Percentiles rank a stretch among this genome's conserved stretches.
These are phyloP conservation scores for Phyllosticta paracitricarpa DNA, from an alignment of 2,329 filamentous ascomycete species.

Conservation along the genomic window DNA sequence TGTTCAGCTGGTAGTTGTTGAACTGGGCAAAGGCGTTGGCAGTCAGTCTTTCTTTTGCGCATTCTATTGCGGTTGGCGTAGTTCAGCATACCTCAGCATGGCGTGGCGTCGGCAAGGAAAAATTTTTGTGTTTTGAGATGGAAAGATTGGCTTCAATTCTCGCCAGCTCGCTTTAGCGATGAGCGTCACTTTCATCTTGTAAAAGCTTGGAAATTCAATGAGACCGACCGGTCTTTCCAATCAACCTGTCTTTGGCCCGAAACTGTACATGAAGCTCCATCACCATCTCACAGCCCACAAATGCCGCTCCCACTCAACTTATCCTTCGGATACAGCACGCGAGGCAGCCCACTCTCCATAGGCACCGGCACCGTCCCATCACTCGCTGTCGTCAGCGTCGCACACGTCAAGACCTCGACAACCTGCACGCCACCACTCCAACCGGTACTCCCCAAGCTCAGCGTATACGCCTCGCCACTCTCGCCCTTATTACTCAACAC, in stretches of 20 bases:
- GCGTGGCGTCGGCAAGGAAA: no score
- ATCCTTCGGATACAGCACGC: slow-evolving; percentile 25
- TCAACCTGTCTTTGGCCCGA: no score
- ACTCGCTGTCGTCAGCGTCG: slow-evolving; percentile 15
- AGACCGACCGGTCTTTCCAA: no score
- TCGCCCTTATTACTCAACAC: slow-evolving; percentile 34
- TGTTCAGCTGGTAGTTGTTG: slow-evolving; percentile 3
- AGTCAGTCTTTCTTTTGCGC: no score
- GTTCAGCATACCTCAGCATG: no score
- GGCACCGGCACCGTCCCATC: slow-evolving; percentile 23
- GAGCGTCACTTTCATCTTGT: not conserved
- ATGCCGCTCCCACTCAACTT: slow-evolving; percentile 14
- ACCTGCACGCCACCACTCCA: slow-evolving; percentile 18
- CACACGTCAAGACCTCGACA: slow-evolving; percentile 26
- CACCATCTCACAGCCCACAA: slow-evolving; percentile 11
- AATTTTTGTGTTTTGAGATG: no score
- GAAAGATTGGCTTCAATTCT: no score
- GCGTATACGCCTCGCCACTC: slow-evolving; percentile 19
- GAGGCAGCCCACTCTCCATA: slow-evolving; percentile 26
- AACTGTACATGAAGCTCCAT: no score
- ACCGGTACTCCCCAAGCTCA: slow-evolving; percentile 23
- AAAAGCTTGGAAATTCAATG: no score
- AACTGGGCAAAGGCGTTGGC: not conserved
- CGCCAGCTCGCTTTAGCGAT: no score
- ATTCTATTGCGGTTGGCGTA: no score